Evolutionary conservation across 495 filamentous ascomycete species (phyloP).

Genomic region (Penicillium samsonianum): DNA sequence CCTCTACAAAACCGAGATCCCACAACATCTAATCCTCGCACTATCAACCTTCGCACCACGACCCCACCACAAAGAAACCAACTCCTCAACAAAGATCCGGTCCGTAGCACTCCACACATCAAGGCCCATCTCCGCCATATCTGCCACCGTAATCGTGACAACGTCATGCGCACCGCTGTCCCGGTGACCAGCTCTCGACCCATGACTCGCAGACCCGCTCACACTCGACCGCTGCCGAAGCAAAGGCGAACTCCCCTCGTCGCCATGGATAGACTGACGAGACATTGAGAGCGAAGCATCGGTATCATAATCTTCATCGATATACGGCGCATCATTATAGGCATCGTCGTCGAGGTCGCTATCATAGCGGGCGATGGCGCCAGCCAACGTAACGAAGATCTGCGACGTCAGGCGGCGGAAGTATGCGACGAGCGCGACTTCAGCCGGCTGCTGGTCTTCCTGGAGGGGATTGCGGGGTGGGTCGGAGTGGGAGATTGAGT

Average conservation of each 20-base stretch:
- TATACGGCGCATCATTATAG: slow-evolving; percentile 18
- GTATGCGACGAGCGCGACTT: slow-evolving; percentile 83
- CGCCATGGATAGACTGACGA: slow-evolving; percentile 32
- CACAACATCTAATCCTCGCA: slow-evolving; percentile 76
- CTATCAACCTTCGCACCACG: slow-evolving; percentile 67
- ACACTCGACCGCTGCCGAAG: slow-evolving; percentile 26
- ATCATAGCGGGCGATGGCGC: slow-evolving; percentile 52
- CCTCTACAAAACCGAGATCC: slow-evolving; percentile 70
- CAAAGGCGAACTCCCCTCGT: slow-evolving; percentile 32
- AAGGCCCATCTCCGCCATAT: slow-evolving; percentile 77
- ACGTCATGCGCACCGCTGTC: slow-evolving; percentile 26
- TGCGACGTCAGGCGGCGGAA: slow-evolving; percentile 84
- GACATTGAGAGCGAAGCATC: slow-evolving; percentile 30
- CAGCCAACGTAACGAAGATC: slow-evolving; percentile 67
- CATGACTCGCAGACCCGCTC: slow-evolving; percentile 3
- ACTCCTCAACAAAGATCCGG: slow-evolving; percentile 67
- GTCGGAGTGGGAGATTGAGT: slow-evolving; percentile 25
- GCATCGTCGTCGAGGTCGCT: slow-evolving; percentile 21
- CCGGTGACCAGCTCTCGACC: slow-evolving; percentile 5
- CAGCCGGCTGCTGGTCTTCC: slow-evolving; percentile 46
- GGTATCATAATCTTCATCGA: slow-evolving; percentile 25
- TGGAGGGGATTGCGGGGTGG: slow-evolving; percentile 40
- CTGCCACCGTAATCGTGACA: slow-evolving; percentile 64
- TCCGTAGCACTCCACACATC: slow-evolving; percentile 84
- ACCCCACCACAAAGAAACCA: slow-evolving; percentile 70